Base-by-base conservation (phyloP, 345 rosid genomes). In the Hibiscus syriacus region DNA sequence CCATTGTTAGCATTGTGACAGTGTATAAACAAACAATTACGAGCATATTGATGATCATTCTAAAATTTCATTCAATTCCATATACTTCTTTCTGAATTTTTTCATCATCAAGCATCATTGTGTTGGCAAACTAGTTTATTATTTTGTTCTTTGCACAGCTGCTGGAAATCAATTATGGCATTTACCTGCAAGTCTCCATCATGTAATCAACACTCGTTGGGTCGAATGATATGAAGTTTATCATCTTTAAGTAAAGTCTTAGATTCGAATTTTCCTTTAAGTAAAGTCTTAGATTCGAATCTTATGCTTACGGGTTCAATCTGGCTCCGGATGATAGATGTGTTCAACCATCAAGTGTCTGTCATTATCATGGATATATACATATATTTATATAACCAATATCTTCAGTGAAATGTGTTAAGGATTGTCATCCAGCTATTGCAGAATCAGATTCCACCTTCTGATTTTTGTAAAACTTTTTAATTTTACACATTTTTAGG, bases 401-500 rank as follows among this genome's bases (percentile, higher is more conserved):
- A 12, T 6, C 39, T 2, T 16, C 12, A 11, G 39, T 6, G 12
- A 56, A 56, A 13, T 16, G 19, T 56, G 61, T 56, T 53, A 16
- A 29, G 34, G 20, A 55, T 55, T 55, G 38, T 55, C 61, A 27
- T 27, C 61, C 61, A 55, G 38, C 61, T 58, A 32, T 32, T 32
- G 63, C 63, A 58, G 63, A 30, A 58, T 58, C 63, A n/a, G 63
- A 58, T 32, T 32, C 63, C 63, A n/a, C n/a, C n/a, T n/a, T n/a
- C n/a, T n/a, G n/a, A n/a, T n/a, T n/a, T n/a, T n/a, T n/a, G n/a
- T n/a, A n/a, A n/a, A n/a, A n/a, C n/a, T n/a, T n/a, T n/a, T n/a
- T n/a, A n/a, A n/a, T n/a, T n/a, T n/a, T n/a, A n/a, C n/a, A n/a
- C n/a, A n/a, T n/a, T n/a, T n/a, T n/a, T n/a, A n/a, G n/a, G n/a